These are phyloP conservation scores for Wallemia mellicola DNA, from an alignment of 1,284 basidiomycete species.

Conservation along the genomic window DNA sequence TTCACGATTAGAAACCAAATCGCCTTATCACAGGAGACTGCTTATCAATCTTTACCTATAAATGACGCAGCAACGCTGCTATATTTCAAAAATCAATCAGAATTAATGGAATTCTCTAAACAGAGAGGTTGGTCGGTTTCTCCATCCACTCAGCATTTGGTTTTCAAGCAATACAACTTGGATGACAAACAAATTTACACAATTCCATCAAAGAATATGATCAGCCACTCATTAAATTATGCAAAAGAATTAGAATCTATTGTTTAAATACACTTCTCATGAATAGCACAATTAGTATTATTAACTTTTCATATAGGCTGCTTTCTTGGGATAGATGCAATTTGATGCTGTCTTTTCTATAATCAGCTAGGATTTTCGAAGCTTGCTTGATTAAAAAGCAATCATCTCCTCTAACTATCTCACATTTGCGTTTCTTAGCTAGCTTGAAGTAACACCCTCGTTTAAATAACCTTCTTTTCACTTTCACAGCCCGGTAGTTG, in stretches of 20 bases:
- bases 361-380: too few species aligned
- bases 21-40: constrained; percentile 67
- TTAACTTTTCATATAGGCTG: background rate
- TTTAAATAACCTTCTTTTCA: too few species aligned
- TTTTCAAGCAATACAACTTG: background rate
- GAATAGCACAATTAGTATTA: background rate
- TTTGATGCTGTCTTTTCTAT: too few species aligned
- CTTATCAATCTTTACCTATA: constrained; percentile 57
- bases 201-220: background rate
- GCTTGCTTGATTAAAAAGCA: too few species aligned
- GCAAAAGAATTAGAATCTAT: background rate
- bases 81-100: constrained; percentile 51
- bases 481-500: too few species aligned
- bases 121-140: constrained; percentile 14
- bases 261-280: background rate
- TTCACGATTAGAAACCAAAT: constrained; percentile 44
- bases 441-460: too few species aligned
- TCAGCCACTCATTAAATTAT: background rate
- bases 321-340: too few species aligned
- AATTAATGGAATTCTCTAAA: constrained; percentile 45
- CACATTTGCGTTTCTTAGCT: too few species aligned
- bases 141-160: constrained; percentile 1
- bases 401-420: too few species aligned
- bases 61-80: constrained; percentile 62
- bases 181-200: background rate